These are phyloP conservation scores for Ensete glaucum DNA, from an alignment of 176 grass and related monocot genomes.

Conservation along the genomic window DNA sequence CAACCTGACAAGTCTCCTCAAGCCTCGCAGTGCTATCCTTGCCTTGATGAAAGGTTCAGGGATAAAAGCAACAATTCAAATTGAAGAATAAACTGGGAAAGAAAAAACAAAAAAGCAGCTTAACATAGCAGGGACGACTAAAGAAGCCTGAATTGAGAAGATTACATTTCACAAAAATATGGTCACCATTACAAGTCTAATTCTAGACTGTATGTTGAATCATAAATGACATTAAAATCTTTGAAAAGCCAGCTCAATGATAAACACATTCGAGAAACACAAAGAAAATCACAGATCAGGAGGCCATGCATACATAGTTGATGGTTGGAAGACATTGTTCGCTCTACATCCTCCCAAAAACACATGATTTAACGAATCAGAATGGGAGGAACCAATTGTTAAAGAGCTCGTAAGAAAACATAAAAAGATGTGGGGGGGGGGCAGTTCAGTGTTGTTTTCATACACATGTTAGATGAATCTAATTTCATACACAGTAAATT, in stretches of 20 bases:
- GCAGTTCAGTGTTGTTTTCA: not conserved
- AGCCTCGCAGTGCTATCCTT: slow-evolving; percentile 30
- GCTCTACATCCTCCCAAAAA: not conserved
- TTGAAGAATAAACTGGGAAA: not conserved
- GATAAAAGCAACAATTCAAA: not conserved
- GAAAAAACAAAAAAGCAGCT: not conserved
- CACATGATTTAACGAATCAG: not conserved
- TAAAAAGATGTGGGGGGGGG: not conserved
- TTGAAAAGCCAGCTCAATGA: not conserved
- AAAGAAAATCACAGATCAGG: not conserved
- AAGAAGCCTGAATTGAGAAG: not conserved
- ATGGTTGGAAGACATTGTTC: not conserved
- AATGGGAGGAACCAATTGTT: too few species aligned
- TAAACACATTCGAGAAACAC: not conserved
- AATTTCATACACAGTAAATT: not conserved
- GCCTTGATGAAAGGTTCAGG: slow-evolving; percentile 24
- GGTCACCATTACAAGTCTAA: not conserved
- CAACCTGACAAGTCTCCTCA: slow-evolving; percentile 39
- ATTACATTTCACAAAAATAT: too few species aligned
- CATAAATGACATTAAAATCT: not conserved
- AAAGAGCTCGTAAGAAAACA: not conserved
- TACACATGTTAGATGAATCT: too few species aligned
- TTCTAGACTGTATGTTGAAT: not conserved
- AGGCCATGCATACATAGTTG: not conserved
- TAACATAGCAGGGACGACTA: not conserved